phyloP scores from a whole-genome alignment of 495 filamentous ascomycete species.

The Penicillium coprophilum region DNA sequence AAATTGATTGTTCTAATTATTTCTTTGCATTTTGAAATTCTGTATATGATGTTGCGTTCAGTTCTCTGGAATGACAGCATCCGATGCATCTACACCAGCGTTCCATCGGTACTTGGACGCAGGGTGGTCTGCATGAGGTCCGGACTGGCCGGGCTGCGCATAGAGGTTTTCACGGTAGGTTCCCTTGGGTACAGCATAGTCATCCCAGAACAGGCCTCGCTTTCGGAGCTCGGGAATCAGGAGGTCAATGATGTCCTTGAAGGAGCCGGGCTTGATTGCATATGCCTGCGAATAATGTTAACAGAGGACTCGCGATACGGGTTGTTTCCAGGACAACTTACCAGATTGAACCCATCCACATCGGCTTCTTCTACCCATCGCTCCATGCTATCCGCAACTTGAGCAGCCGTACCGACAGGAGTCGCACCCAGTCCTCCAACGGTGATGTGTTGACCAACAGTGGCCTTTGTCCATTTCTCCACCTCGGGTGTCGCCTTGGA shows the following conservation, averaged over 20 bases:
- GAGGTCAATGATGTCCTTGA: slow-evolving; percentile 61
- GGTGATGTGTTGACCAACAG: slow-evolving; percentile 61
- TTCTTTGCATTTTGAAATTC: neutral
- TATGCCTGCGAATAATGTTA: slow-evolving; percentile 45
- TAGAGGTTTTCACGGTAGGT: slow-evolving; percentile 53
- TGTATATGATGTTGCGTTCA: neutral
- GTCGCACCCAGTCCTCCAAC: slow-evolving; percentile 59
- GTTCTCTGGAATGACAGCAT: slow-evolving; percentile 24
- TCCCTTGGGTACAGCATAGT: slow-evolving; percentile 44
- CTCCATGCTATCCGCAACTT: slow-evolving; percentile 62
- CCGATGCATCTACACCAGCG: slow-evolving; percentile 37
- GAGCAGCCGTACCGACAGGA: slow-evolving; percentile 53
- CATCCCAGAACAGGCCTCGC: slow-evolving; percentile 51
- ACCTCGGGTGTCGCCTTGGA: slow-evolving; percentile 45
- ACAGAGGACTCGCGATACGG: neutral
- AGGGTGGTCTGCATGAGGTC: slow-evolving; percentile 48
- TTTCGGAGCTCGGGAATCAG: slow-evolving; percentile 46
- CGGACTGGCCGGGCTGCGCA: slow-evolving; percentile 40
- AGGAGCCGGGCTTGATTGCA: slow-evolving; percentile 59
- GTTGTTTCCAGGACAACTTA: slow-evolving; percentile 19
- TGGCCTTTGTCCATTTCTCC: slow-evolving; percentile 62
- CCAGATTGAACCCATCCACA: slow-evolving; percentile 64
- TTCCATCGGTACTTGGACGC: slow-evolving; percentile 53
- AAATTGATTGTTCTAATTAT: slow-evolving; percentile 10
- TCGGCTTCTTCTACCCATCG: slow-evolving; percentile 60